Percentiles rank a stretch among this genome's conserved stretches.
Conservation (phyloP, 1,139 yeast genomes). For the Zygoascus sp. region DNA sequence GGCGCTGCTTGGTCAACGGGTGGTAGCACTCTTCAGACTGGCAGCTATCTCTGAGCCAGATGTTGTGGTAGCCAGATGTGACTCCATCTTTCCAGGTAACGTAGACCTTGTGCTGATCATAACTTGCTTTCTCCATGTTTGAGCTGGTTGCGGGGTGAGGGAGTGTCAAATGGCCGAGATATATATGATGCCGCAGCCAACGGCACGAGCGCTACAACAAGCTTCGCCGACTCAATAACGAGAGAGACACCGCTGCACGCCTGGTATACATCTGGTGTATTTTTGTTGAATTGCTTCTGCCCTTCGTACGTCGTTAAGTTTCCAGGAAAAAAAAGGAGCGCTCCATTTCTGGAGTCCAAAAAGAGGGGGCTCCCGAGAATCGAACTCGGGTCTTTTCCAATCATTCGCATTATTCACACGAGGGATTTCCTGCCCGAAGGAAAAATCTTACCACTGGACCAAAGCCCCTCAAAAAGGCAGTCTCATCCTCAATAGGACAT, state of each 20-base stretch:
- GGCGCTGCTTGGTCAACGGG: conserved; percentile 57
- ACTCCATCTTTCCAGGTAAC: conserved; percentile 34
- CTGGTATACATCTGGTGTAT: no score
- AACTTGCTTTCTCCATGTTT: conserved; percentile 14
- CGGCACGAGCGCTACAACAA: no score
- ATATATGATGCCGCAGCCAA: background rate
- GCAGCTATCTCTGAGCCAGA: conserved; percentile 72
- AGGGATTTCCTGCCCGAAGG: conserved; percentile 14
- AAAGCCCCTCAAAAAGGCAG: conserved; percentile 11
- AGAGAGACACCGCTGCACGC: no score
- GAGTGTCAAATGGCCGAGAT: background rate
- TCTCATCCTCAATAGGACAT: background rate
- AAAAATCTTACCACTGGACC: conserved; percentile 15
- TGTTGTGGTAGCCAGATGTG: conserved; percentile 41
- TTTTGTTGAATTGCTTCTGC: no score
- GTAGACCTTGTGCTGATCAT: conserved; percentile 28
- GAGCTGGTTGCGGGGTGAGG: background rate
- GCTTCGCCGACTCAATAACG: no score
- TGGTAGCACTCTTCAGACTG: conserved; percentile 60
- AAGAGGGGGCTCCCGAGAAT: conserved; percentile 15
- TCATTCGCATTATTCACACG: conserved; percentile 13
- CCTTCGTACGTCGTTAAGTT: no score
- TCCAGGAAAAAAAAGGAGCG: no score
- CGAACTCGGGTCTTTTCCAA: conserved; percentile 16
- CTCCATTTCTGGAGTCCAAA: background rate